phyloP scores from a whole-genome alignment of 768 basidiomycete genomes.

The Tricholoma flavovirens region DNA sequence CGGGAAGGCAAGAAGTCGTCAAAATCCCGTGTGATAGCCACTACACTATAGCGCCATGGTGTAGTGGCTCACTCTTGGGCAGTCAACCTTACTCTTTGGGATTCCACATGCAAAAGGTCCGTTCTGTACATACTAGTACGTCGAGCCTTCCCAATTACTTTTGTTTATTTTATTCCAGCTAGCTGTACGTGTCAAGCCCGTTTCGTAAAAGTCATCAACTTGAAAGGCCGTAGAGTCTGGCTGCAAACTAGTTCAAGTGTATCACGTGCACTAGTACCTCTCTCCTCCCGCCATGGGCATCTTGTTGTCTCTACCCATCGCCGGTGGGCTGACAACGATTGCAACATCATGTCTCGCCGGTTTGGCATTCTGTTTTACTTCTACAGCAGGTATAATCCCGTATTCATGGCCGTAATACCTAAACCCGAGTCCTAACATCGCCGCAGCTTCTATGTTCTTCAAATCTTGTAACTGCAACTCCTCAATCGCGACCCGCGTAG shows the following conservation, averaged over 20 bases:
- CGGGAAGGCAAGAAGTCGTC: background rate
- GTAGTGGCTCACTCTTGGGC: no score
- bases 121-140: no score
- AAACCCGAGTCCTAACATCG: slow-evolving; percentile 6
- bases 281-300: slow-evolving; percentile 45
- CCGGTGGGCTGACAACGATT: slow-evolving; percentile 62
- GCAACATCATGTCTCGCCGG: slow-evolving; percentile 82
- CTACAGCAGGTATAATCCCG: slow-evolving; percentile 60
- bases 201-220: no score
- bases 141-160: no score
- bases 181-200: no score
- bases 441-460: slow-evolving; percentile 87
- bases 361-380: slow-evolving; percentile 81
- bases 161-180: no score
- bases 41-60: slow-evolving; percentile 3
- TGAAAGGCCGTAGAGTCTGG: no score
- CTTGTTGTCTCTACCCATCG: slow-evolving; percentile 66
- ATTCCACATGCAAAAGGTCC: no score
- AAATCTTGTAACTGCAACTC: slow-evolving; percentile 99
- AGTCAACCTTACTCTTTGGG: no score
- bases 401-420: background rate
- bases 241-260: background rate
- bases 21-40: slow-evolving; percentile 5
- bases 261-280: background rate
- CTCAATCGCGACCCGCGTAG: slow-evolving; percentile 94